Percentiles rank a stretch among this genome's conserved stretches.
Evolutionary conservation across 2,329 filamentous ascomycete genomes (phyloP).

Genomic region (Fusarium azukiicola): DNA sequence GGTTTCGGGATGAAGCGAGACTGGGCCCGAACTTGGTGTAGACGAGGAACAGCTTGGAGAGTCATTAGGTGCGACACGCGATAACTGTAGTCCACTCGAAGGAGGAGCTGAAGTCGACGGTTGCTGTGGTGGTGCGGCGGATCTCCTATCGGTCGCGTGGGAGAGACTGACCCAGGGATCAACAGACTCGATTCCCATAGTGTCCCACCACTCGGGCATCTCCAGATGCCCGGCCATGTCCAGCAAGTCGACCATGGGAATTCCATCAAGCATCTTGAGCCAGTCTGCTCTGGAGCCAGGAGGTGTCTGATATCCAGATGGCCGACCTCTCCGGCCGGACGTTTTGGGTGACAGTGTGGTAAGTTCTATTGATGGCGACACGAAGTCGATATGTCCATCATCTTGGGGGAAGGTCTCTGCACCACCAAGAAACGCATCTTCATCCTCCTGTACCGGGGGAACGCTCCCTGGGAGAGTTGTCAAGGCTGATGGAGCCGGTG

Average conservation of each 20-base stretch:
- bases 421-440: not conserved
- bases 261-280: not conserved
- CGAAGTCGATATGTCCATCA: not conserved
- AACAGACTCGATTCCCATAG: not conserved
- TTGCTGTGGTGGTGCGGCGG: not conserved
- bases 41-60: constrained; percentile 1
- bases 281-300: constrained; percentile 14
- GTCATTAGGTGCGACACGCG: not conserved
- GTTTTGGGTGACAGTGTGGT: not conserved
- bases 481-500: not conserved
- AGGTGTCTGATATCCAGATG: not conserved
- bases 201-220: constrained; percentile 36
- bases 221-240: not conserved
- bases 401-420: not conserved
- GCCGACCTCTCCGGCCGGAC: not conserved
- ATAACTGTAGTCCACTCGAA: not conserved
- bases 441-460: rapidly evolving
- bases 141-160: not conserved
- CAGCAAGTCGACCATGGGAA: constrained; percentile 8
- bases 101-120: not conserved
- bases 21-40: not conserved
- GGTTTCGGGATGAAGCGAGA: constrained; percentile 6
- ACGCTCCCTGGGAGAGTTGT: not conserved
- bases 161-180: not conserved
- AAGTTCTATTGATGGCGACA: not conserved